These are phyloP conservation scores for Hyaloscypha finlandica DNA, from an alignment of 495 filamentous ascomycete species.

Conservation along the genomic window DNA sequence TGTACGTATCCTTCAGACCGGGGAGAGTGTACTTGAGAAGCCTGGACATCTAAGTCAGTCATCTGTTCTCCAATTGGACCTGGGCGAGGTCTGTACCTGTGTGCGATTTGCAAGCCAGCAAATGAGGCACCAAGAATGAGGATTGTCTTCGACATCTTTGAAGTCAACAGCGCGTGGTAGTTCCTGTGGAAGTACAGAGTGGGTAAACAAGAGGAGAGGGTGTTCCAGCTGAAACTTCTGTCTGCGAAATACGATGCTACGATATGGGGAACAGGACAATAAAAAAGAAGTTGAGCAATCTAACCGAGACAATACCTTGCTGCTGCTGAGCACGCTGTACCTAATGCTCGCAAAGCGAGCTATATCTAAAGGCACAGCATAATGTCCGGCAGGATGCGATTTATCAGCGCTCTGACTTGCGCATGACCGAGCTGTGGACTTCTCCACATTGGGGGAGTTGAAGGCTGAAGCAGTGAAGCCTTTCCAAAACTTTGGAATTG, in stretches of 20 bases:
- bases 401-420: not conserved
- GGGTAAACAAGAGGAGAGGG: too few species aligned
- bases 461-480: not conserved
- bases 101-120: conserved; percentile 59
- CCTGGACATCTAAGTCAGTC: conserved; percentile 9
- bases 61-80: not conserved
- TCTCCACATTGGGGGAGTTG: not conserved
- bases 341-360: not conserved
- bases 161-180: not conserved
- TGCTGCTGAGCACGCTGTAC: not conserved
- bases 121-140: conserved; percentile 66
- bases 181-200: too few species aligned
- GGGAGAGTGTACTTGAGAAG: conserved; percentile 24
- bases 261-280: not conserved
- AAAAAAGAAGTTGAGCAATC: too few species aligned
- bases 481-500: not conserved
- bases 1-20: conserved; percentile 18
- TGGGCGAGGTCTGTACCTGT: conserved; percentile 40
- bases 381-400: not conserved
- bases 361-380: not conserved
- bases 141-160: conserved; percentile 47
- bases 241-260: not conserved
- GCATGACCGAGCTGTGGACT: not conserved
- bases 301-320: too few species aligned
- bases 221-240: too few species aligned